Base-by-base conservation (phyloP, 208 protist species). In the Trypanosoma scelopori region DNA sequence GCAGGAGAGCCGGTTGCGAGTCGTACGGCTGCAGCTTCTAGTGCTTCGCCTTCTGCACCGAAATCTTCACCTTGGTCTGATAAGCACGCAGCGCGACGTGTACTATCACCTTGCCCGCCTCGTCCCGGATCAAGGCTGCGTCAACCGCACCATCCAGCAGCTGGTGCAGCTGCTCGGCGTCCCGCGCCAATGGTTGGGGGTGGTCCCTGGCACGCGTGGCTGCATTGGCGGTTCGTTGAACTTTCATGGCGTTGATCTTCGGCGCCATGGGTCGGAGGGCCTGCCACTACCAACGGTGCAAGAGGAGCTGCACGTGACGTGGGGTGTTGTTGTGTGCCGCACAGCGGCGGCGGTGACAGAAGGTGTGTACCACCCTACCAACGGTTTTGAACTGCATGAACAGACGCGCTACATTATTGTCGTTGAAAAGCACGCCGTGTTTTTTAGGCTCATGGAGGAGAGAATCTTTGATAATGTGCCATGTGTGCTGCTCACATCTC, bases 381-480 rank as follows among this genome's bases (percentile, higher is more conserved):
- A 45, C 2, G 65, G 71, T 23, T 87, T 87, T 58, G 49, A 50
- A 20, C 35, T 94, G 15, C 50, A 64, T 23, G 37, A 69, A 3
- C 39, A 85, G 27, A 83, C 78, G 49, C 82, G 85, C 43, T 85
- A 70, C 28, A 84, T 95, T 53, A 27, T 95, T 18, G 84, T 95
- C n/a, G 70, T 95, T 7, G 85, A 95, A 69, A 95, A 95, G 63
- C 82, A 95, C 65, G 84, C 89, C 0, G 78, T 93, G 3, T 93
- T 90, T 43, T 73, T 76, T 32, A 78, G 83, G 9, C 72, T 95
- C 20, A 79, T 91, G 70, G 72, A 84, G 20, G 82, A 86, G 30
- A 58, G 72, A 12, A 64, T 91, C 5, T 75, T 66, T n/a, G 71
- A 74, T 0, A 57, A 55, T 3, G 52, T 95, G 39, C 86, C 85